A percentile compares a stretch with the other conserved stretches of the same genome.
phyloP scores from a whole-genome alignment of 352 stramenopile genomes.

The Globisporangium lucens region DNA sequence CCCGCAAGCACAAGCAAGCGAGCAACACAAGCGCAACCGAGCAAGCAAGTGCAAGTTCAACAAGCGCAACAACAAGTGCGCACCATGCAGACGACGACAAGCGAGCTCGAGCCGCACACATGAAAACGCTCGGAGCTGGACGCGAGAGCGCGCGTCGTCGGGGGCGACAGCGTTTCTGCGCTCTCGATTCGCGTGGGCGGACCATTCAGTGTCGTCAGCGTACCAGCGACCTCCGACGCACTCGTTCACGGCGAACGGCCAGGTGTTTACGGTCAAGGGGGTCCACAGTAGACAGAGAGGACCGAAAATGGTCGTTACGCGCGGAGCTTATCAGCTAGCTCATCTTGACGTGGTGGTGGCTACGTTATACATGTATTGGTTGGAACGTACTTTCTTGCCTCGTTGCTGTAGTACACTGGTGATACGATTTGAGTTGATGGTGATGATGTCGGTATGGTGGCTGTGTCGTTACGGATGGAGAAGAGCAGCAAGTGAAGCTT shows the following conservation, averaged over 20 bases:
- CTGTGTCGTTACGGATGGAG: background rate
- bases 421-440: background rate
- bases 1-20: background rate
- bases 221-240: slow-evolving; percentile 39
- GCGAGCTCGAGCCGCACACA: background rate
- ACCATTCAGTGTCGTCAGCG: slow-evolving; percentile 2
- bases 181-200: slow-evolving; percentile 3
- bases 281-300: too few species aligned
- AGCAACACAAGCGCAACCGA: too few species aligned
- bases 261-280: slow-evolving; percentile 57
- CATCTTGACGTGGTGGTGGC: background rate
- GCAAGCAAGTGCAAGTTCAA: background rate
- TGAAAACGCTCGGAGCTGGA: slow-evolving; percentile 12
- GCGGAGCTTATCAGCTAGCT: too few species aligned
- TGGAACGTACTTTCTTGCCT: background rate
- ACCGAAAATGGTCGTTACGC: too few species aligned
- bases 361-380: slow-evolving; percentile 5
- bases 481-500: background rate
- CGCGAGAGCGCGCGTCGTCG: slow-evolving; percentile 6
- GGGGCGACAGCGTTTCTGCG: slow-evolving; percentile 18
- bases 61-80: background rate
- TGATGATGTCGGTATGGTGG: background rate
- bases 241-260: slow-evolving; percentile 74
- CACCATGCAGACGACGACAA: background rate
- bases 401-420: background rate